phyloP scores from a whole-genome alignment of 2,329 filamentous ascomycete species.

The Sporothrix luriei region DNA sequence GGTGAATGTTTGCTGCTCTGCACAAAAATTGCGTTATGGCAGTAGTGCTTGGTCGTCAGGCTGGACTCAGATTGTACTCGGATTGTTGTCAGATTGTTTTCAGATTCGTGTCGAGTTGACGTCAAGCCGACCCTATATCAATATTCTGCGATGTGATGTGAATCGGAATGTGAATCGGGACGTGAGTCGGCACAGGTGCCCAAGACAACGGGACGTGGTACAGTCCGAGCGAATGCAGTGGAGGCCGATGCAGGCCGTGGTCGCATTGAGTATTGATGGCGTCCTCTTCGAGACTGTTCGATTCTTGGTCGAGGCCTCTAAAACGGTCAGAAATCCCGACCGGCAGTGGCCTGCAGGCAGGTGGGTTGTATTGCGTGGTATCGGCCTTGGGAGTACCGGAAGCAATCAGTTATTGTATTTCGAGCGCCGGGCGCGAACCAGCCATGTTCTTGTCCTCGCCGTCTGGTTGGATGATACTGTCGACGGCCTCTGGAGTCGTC shows the following conservation, averaged over 20 bases:
- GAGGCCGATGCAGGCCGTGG: constrained; percentile 17
- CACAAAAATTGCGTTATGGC: constrained; percentile 3
- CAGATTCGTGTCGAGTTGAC: background rate
- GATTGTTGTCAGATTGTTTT: background rate
- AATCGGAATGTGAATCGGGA: too few species aligned
- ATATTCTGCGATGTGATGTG: background rate
- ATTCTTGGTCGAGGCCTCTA: background rate
- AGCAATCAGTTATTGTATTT: background rate
- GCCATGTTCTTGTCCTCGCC: background rate
- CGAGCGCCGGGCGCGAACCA: background rate
- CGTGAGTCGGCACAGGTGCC: background rate
- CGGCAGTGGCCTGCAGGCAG: constrained; percentile 5
- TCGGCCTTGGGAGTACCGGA: background rate
- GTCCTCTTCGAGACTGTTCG: background rate
- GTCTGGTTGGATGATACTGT: background rate
- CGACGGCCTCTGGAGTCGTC: too few species aligned
- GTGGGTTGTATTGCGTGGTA: background rate
- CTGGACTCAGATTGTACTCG: background rate
- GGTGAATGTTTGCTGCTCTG: constrained; percentile 11
- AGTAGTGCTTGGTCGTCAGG: background rate
- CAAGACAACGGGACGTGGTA: background rate
- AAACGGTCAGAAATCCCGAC: background rate
- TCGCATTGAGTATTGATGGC: background rate
- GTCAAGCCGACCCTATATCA: background rate
- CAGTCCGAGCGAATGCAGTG: constrained; percentile 3